A percentile compares a stretch with the other conserved stretches of the same genome.
Conservation (phyloP, 2,329 filamentous ascomycete genomes). For the Bipolaris victoriae region DNA sequence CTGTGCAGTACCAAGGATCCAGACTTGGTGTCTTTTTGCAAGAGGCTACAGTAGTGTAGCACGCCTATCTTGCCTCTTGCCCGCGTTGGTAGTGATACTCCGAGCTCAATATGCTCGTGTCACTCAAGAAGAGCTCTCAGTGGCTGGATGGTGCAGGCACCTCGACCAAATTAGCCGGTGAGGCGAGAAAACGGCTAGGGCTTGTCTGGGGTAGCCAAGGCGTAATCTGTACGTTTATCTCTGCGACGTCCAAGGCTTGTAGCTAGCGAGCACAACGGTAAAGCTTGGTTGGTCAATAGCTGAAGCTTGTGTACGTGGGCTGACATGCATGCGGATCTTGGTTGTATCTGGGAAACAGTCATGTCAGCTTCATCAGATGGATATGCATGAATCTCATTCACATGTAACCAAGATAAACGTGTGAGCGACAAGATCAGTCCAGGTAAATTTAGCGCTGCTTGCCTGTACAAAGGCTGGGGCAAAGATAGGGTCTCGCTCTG, state of each 20-base stretch:
- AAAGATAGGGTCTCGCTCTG: not conserved
- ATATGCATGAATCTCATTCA: not conserved
- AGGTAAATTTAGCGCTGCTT: not conserved
- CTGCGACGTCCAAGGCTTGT: conserved; percentile 5
- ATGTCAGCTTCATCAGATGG: not conserved
- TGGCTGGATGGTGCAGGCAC: conserved; percentile 10
- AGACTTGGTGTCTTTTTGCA: not conserved
- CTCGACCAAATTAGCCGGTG: conserved; percentile 8
- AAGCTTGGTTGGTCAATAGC: conserved; percentile 29
- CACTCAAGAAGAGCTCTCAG: conserved; percentile 16
- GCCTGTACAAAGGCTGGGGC: not conserved
- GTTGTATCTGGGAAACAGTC: not conserved
- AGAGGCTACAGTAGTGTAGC: not conserved
- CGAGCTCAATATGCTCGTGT: conserved; percentile 22
- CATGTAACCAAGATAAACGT: not conserved
- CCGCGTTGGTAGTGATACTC: conserved; percentile 16
- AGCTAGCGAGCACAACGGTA: conserved; percentile 1
- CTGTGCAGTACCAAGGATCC: conserved; percentile 10
- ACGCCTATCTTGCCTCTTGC: conserved; percentile 8
- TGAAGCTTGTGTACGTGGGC: conserved; percentile 23
- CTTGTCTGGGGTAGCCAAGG: not conserved
- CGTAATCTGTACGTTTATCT: conserved; percentile 3
- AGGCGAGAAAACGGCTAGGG: conserved; percentile 2
- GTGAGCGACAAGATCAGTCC: not conserved
- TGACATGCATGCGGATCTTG: conserved; percentile 24